Percentiles rank a stretch among this genome's conserved stretches.
Conservation (phyloP, 2,329 filamentous ascomycete genomes). For the Madurella fahalii region DNA sequence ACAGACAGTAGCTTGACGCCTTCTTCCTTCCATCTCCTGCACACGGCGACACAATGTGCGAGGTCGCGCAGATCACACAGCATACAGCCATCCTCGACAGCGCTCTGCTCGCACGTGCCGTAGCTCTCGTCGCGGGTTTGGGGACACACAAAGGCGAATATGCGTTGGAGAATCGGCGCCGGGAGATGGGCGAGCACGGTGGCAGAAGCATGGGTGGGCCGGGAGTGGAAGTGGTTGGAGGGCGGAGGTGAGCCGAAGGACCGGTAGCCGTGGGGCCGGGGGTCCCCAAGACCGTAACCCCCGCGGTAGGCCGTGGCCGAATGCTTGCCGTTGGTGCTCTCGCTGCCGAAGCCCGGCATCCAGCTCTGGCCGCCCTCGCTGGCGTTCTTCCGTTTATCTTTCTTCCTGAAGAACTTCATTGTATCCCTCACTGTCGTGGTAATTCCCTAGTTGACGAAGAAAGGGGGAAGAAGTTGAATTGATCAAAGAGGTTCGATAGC, state of each 20-base stretch:
- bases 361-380: slow-evolving; percentile 11
- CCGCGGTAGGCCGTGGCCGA: slow-evolving; percentile 4
- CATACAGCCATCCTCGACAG: slow-evolving; percentile 79
- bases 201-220: slow-evolving; percentile 40
- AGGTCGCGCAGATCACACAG: slow-evolving; percentile 90
- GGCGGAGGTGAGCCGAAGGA: slow-evolving; percentile 21
- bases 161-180: slow-evolving; percentile 64
- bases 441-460: slow-evolving; percentile 9
- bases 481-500: background rate
- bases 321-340: slow-evolving; percentile 4
- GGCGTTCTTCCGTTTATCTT: slow-evolving; percentile 32
- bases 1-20: slow-evolving; percentile 59
- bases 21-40: slow-evolving; percentile 62
- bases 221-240: slow-evolving; percentile 26
- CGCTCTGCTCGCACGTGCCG: slow-evolving; percentile 76
- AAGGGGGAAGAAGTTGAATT: background rate
- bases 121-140: slow-evolving; percentile 75
- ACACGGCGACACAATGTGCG: slow-evolving; percentile 71
- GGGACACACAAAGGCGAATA: slow-evolving; percentile 80
- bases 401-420: slow-evolving; percentile 34
- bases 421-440: slow-evolving; percentile 16
- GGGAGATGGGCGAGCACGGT: slow-evolving; percentile 55
- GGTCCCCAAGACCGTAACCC: slow-evolving; percentile 19
- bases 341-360: slow-evolving; percentile 21
- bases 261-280: slow-evolving; percentile 18